Base-by-base conservation (phyloP, 352 stramenopile genomes). In the Pythium guiyangense region DNA sequence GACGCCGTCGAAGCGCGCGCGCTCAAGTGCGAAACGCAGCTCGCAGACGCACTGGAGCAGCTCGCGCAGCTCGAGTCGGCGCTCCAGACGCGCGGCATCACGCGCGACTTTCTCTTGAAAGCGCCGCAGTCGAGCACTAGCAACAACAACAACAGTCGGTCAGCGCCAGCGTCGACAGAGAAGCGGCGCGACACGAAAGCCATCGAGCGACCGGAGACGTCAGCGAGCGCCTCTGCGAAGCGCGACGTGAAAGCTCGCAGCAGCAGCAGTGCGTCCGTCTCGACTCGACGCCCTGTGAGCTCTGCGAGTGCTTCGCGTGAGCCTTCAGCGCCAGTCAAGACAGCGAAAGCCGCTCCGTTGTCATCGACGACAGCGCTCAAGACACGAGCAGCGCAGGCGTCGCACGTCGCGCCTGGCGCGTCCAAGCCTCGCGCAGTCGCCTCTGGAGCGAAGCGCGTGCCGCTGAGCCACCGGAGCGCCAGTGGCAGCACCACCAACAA, bases 41-140 rank as follows among this genome's bases (percentile, higher is more conserved):
- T 84, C 20, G 51, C 51, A 14, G 46, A 73, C 4, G 57, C 67
- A 22, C 51, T 43, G 40, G 40, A 55, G 27, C 71, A 83, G 25
- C 56, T 86, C 15, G 64, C 54, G 37, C 55, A 67, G 18, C 35
- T 88, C 6, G 74, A 85, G 49, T 68, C 66, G 4, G 75, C 75
- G 15, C 73, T 88, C 26, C 64, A 74, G 59, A 71, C 71, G n/a
- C 79, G 79, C 15, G 77, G 77, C 3, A 83, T 88, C 60, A 83
- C 77, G n/a, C 67, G 81, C 47, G 77, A 84, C n/a, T 88, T 76
- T 43, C 37, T 88, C 25, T 50, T 88, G 20, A 86, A 76, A 22
- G 22, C 50, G 10, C 43, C 26, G 9, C n/a, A 34, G 14, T 12
- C 15, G 8, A 34, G 60, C 59, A 70, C 29, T 20, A 37, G 26